Conservation (phyloP, 768 basidiomycete species). For the Dioszegia crocea region DNA sequence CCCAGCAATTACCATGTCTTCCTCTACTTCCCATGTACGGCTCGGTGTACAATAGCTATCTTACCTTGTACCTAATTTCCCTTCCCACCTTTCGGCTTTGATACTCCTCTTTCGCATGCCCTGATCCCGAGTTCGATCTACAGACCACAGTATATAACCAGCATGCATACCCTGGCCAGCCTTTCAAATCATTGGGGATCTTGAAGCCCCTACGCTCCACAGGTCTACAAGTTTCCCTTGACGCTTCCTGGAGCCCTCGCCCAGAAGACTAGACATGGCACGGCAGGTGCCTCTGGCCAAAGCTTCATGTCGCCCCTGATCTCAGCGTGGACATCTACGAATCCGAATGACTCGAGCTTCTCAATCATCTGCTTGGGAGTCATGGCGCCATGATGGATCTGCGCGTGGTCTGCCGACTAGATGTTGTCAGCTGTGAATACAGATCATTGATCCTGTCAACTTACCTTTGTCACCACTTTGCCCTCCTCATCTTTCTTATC, state of each 20-base stretch:
- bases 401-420: neutral
- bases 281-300: constrained; percentile 15
- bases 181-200: no score
- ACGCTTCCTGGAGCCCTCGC: no score
- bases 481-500: constrained; percentile 3
- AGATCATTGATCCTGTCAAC: neutral
- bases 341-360: constrained; percentile 18
- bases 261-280: constrained; percentile 23
- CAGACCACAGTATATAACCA: no score
- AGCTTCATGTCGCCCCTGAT: constrained; percentile 28
- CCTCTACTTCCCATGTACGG: no score
- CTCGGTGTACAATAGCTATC: no score
- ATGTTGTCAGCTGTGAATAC: neutral
- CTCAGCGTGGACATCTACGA: constrained; percentile 26
- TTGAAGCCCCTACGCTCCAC: no score
- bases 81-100: neutral
- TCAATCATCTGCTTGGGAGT: constrained; percentile 12
- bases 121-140: no score
- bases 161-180: neutral
- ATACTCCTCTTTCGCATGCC: neutral
- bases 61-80: no score
- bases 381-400: constrained; percentile 21
- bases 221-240: no score
- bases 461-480: constrained; percentile 5
- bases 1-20: no score